phyloP scores from a whole-genome alignment of 169 alveolate genomes.

The Eimeria falciformis region DNA sequence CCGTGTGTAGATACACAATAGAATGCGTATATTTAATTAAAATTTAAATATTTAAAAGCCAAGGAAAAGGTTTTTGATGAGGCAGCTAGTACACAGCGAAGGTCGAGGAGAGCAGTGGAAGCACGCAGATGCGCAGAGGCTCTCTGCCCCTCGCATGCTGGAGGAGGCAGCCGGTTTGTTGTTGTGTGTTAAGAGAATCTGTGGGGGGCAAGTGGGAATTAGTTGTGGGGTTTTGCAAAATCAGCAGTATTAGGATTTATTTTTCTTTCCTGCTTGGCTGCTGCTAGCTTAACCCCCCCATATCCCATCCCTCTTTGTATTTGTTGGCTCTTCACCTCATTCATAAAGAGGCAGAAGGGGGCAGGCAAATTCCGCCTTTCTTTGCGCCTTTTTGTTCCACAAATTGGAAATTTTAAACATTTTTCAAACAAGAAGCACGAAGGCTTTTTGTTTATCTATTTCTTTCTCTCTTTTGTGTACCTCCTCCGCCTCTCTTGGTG shows the following conservation, averaged over 20 bases:
- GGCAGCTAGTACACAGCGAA: no score
- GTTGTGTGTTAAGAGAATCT: slow-evolving; percentile 51
- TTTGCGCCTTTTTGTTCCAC: slow-evolving; percentile 31
- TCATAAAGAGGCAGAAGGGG: slow-evolving; percentile 1
- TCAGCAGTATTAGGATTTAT: slow-evolving; percentile 8
- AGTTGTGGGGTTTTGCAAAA: slow-evolving; percentile 62
- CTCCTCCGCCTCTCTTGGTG: neutral
- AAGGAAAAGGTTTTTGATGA: no score
- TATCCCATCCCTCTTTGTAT: neutral
- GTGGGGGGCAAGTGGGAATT: slow-evolving; percentile 23
- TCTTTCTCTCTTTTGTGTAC: no score
- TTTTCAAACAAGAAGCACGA: no score
- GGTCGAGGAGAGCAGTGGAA: no score
- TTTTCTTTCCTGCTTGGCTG: slow-evolving; percentile 21
- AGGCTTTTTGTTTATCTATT: no score
- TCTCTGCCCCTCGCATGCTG: slow-evolving; percentile 64
- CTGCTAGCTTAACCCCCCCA: slow-evolving; percentile 20
- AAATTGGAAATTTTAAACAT: neutral
- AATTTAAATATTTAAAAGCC: no score
- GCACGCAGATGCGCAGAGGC: no score
- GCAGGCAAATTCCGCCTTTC: slow-evolving; percentile 1
- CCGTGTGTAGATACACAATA: no score
- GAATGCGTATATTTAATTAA: no score
- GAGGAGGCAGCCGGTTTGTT: slow-evolving; percentile 35
- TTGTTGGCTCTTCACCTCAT: no score